These are phyloP conservation scores for Dothideomycetes sp. DNA, from an alignment of 2,329 filamentous ascomycete genomes.

Conservation along the genomic window DNA sequence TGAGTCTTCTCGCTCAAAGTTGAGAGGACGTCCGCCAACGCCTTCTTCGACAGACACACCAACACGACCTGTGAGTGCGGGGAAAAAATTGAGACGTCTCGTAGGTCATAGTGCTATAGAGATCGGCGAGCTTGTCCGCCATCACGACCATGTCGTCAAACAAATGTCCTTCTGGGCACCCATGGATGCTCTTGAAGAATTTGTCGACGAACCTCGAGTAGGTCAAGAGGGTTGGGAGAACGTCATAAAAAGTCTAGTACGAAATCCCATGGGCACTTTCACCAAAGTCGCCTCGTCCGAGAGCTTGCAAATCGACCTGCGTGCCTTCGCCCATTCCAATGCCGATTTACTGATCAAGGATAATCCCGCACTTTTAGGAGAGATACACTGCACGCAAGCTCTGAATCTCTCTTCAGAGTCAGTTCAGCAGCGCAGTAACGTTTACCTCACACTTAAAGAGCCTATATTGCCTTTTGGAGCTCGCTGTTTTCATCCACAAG, in stretches of 20 bases:
- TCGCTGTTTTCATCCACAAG: constrained; percentile 59
- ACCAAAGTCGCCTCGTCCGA: constrained; percentile 17
- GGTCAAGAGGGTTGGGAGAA: constrained; percentile 61
- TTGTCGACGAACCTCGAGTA: constrained; percentile 1
- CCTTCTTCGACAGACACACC: neutral
- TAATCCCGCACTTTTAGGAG: constrained; percentile 78
- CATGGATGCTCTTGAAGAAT: constrained; percentile 10
- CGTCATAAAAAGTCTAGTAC: constrained; percentile 62
- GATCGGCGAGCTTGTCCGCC: constrained; percentile 52
- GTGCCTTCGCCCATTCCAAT: constrained; percentile 67
- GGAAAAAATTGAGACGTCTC: constrained; percentile 52
- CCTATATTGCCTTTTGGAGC: constrained; percentile 64
- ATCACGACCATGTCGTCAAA: constrained; percentile 1
- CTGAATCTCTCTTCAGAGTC: constrained; percentile 92
- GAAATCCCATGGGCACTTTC: constrained; percentile 64
- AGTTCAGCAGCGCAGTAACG: constrained; percentile 80
- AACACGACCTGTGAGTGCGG: constrained; percentile 5
- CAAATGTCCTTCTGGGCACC: constrained; percentile 15
- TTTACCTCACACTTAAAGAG: constrained; percentile 79
- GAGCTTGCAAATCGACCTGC: constrained; percentile 63
- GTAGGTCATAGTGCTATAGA: constrained; percentile 71
- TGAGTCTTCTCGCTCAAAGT: constrained; percentile 8
- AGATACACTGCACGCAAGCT: constrained; percentile 70
- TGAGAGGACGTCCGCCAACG: constrained; percentile 12
- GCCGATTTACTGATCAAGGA: constrained; percentile 72